phyloP scores from a whole-genome alignment of 2,329 filamentous ascomycete species.

The Scytalidium lignicola region DNA sequence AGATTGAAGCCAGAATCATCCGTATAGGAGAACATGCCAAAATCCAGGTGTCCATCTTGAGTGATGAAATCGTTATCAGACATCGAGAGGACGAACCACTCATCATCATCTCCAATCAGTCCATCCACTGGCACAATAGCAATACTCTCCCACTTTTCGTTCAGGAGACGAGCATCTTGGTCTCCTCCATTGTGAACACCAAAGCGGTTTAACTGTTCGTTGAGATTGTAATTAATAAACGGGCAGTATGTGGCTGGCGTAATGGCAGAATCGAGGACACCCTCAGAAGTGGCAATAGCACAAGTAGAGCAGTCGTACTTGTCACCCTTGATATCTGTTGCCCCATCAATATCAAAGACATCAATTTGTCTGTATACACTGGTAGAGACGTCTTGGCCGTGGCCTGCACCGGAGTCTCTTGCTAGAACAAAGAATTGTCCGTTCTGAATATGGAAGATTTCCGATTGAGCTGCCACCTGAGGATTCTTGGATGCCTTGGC shows the following conservation, averaged over 20 bases:
- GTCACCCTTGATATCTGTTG: conserved; percentile 54
- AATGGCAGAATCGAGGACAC: conserved; percentile 48
- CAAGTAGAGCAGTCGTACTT: conserved; percentile 33
- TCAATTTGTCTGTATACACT: conserved; percentile 66
- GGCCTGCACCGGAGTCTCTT: conserved; percentile 57
- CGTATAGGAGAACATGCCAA: conserved; percentile 45
- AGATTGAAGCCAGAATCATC: conserved; percentile 51
- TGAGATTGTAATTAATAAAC: conserved; percentile 65
- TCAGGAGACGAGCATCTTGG: conserved; percentile 54
- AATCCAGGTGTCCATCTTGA: conserved; percentile 56
- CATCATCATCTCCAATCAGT: conserved; percentile 39
- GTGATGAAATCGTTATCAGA: conserved; percentile 75
- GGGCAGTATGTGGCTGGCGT: conserved; percentile 56
- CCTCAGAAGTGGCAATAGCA: conserved; percentile 34
- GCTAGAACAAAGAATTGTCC: conserved; percentile 63
- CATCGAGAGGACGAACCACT: conserved; percentile 63
- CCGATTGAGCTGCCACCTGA: conserved; percentile 60
- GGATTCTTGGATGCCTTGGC: conserved; percentile 36
- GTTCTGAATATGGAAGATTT: conserved; percentile 58
- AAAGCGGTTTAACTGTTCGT: conserved; percentile 58
- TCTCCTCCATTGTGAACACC: conserved; percentile 63
- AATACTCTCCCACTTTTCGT: conserved; percentile 75
- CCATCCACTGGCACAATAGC: conserved; percentile 55
- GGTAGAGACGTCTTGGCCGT: conserved; percentile 44
- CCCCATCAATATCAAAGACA: conserved; percentile 57